Percentiles rank a stretch among this genome's conserved stretches.
Conservation (phyloP, 2,329 filamentous ascomycete genomes). For the Sporothrix brasiliensis region DNA sequence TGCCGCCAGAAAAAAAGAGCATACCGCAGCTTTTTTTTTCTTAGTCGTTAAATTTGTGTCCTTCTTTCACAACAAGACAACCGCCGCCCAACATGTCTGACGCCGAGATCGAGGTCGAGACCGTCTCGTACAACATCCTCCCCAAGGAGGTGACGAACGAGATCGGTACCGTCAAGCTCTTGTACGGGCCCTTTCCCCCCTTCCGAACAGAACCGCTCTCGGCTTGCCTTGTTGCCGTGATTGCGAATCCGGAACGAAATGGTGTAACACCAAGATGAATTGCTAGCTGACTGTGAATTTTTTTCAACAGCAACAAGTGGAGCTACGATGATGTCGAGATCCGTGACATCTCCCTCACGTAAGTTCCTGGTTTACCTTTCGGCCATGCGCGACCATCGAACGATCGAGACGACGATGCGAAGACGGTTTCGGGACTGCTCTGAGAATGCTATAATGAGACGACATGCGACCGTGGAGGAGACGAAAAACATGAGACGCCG, state of each 20-base stretch:
- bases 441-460: not conserved
- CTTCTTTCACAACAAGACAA: constrained; percentile 33
- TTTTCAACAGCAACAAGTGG: constrained; percentile 68
- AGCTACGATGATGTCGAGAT: constrained; percentile 99
- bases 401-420: not conserved
- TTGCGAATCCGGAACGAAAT: not conserved
- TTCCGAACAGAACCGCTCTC: not conserved
- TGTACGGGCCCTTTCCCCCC: constrained; percentile 45
- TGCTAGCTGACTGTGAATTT: constrained; percentile 29
- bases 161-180: constrained; percentile 91
- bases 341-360: constrained; percentile 99
- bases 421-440: not conserved
- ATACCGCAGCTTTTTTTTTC: constrained; percentile 29
- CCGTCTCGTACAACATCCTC: constrained; percentile 73
- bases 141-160: constrained; percentile 91
- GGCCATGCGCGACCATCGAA: constrained; percentile 31
- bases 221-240: not conserved
- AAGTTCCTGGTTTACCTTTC: constrained; percentile 51
- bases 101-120: constrained; percentile 92
- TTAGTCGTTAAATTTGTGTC: constrained; percentile 18
- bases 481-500: not conserved
- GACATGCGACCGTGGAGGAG: not conserved
- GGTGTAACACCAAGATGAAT: not conserved
- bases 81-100: constrained; percentile 74
- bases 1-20: constrained; percentile 31